phyloP scores from a whole-genome alignment of 371 early-diverging fungal species.

The Rhizopus stolonifer region DNA sequence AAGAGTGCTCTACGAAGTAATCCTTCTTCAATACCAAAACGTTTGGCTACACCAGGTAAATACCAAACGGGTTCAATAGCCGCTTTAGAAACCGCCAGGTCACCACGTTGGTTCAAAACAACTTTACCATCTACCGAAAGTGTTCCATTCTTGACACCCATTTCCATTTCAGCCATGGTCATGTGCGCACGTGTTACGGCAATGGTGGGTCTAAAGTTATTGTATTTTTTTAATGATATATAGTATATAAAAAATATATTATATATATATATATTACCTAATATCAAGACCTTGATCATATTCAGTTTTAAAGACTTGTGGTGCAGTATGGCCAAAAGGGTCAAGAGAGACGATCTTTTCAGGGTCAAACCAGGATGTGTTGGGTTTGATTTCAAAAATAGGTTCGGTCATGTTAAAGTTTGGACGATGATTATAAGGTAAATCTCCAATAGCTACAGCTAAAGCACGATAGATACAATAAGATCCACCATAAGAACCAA shows the following conservation, averaged over 20 bases:
- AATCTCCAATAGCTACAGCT: constrained; percentile 90
- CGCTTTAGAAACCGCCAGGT: constrained; percentile 89
- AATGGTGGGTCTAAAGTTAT: constrained; percentile 75
- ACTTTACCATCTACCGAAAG: constrained; percentile 82
- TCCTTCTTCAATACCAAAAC: constrained; percentile 88
- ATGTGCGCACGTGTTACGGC: constrained; percentile 95
- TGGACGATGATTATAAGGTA: constrained; percentile 81
- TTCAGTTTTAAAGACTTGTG: constrained; percentile 60
- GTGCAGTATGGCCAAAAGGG: constrained; percentile 88
- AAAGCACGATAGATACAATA: constrained; percentile 93
- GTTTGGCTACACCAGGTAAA: constrained; percentile 89
- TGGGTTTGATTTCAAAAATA: constrained; percentile 79
- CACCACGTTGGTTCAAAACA: constrained; percentile 76
- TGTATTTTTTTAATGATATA: too few relatives aligned
- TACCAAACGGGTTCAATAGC: constrained; percentile 98
- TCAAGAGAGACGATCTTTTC: constrained; percentile 93
- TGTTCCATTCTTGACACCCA: constrained; percentile 61
- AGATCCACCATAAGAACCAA: constrained; percentile 94
- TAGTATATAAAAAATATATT: too few relatives aligned
- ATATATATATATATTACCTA: constrained; percentile 39
- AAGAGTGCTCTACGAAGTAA: constrained; percentile 84
- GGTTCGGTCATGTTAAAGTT: constrained; percentile 91
- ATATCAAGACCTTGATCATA: constrained; percentile 79
- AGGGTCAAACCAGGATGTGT: constrained; percentile 84
- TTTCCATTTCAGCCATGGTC: constrained; percentile 90